phyloP scores from a whole-genome alignment of 352 stramenopile species.

The Phytophthora nicotianae region DNA sequence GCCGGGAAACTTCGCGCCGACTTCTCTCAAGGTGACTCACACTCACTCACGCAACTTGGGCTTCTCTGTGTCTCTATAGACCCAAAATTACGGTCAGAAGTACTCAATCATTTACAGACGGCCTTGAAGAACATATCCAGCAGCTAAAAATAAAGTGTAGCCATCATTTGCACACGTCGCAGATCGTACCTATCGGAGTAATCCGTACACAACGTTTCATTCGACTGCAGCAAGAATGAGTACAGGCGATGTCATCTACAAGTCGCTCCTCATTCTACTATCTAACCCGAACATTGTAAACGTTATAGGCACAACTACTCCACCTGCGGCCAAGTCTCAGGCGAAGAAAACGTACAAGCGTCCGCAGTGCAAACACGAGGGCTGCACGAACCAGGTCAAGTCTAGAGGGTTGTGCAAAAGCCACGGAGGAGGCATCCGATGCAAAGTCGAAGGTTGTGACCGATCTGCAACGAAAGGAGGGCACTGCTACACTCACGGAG shows the following conservation, averaged over 20 bases:
- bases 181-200: slow-evolving; percentile 17
- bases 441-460: slow-evolving; percentile 25
- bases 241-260: background rate
- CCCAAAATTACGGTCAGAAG: slow-evolving; percentile 21
- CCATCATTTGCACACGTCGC: slow-evolving; percentile 11
- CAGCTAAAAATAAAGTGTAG: slow-evolving; percentile 4
- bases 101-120: slow-evolving; percentile 23
- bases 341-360: slow-evolving; percentile 22
- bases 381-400: slow-evolving; percentile 32
- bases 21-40: slow-evolving; percentile 21
- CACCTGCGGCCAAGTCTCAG: background rate
- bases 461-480: slow-evolving; percentile 23
- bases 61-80: slow-evolving; percentile 18
- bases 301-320: background rate
- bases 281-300: background rate
- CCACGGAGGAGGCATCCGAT: slow-evolving; percentile 32
- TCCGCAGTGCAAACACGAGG: slow-evolving; percentile 25
- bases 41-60: slow-evolving; percentile 17
- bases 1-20: slow-evolving; percentile 14
- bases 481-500: slow-evolving; percentile 28
- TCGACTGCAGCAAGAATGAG: background rate
- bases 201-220: background rate
- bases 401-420: slow-evolving; percentile 33
- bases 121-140: slow-evolving; percentile 3
- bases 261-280: background rate